phyloP scores from a whole-genome alignment of 202 grass and related monocot genomes.

The Setaria viridis region DNA sequence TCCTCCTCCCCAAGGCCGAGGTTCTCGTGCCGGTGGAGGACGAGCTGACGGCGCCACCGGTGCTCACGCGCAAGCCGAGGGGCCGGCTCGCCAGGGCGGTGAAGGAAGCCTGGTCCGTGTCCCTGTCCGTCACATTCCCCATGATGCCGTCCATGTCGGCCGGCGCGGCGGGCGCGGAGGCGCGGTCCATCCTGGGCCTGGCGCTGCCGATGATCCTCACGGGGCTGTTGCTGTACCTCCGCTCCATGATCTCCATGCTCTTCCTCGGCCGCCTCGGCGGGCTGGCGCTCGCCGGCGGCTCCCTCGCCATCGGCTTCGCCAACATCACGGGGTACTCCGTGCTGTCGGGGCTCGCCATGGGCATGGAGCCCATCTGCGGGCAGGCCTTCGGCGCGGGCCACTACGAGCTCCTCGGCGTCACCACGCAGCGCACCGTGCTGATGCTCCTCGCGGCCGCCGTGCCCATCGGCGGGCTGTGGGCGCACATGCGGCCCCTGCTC shows the following conservation, averaged over 20 bases:
- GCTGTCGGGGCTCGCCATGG: constrained; percentile 83
- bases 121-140: constrained; percentile 48
- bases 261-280: constrained; percentile 88
- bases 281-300: constrained; percentile 80
- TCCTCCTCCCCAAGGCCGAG: constrained; percentile 34
- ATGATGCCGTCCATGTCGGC: constrained; percentile 52
- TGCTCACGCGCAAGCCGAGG: constrained; percentile 47
- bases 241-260: constrained; percentile 97
- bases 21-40: neutral
- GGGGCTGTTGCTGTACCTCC: constrained; percentile 79
- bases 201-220: constrained; percentile 85
- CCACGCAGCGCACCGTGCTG: constrained; percentile 77
- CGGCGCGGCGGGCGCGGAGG: constrained; percentile 50
- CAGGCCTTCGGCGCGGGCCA: constrained; percentile 82
- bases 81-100: constrained; percentile 37
- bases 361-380: constrained; percentile 96
- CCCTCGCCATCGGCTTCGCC: constrained; percentile 93
- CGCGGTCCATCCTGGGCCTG: constrained; percentile 60
- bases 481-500: constrained; percentile 76
- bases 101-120: constrained; percentile 60
- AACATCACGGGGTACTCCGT: constrained; percentile 97
- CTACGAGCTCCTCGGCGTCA: constrained; percentile 61
- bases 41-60: constrained; percentile 14
- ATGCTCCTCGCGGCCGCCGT: constrained; percentile 63
- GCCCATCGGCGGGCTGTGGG: constrained; percentile 71